Base-by-base conservation (phyloP, 441 rosid genomes). In the Flueggea neowawraea region DNA sequence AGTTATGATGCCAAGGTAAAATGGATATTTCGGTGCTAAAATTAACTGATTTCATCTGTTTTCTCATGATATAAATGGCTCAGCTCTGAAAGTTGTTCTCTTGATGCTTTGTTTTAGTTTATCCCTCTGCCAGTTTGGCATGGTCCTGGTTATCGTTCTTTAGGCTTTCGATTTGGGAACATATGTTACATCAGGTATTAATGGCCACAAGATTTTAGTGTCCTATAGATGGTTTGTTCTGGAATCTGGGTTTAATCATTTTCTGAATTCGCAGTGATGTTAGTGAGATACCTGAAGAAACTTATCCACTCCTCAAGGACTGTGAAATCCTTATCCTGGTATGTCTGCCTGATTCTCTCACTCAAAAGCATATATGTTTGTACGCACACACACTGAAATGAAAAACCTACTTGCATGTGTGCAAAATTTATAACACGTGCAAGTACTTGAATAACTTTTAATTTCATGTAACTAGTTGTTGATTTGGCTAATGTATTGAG, bases 91-190 rank as follows among this genome's bases (percentile, higher is more conserved):
- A 31, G 36, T 2, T 10, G 1, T 33, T n/a, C 22, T 39, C 16
- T 16, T n/a, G 44, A 14, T 56, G 43, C 36, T 61, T 60, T 74
- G 66, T 61, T 78, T 70, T 82, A 90, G 97, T 52, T 88, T 75
- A 85, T 74, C 53, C 98, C 98, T 31, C 78, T 93, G 80, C 97
- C 97, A 7, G 92, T 93, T 69, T 93, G 98, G 96, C 97, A 93
- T 76, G 97, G 96, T 53, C 73, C 61, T 65, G 78, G 75, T 64
- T 90, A 86, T 69, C 86, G 92, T 36, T 90, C 91, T 33, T 92
- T 93, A 73, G 98, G 98, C 66, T 93, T 90, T 69, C 85, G 96
- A 43, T 93, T 93, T 63, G 95, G 94, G 53, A 78, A 85, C 57
- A 45, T 86, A 72, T 93, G 96, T 65, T 93, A 88, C 82, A 82